Conservation (phyloP, 1,284 basidiomycete genomes). For the Cerioporus squamosus region DNA sequence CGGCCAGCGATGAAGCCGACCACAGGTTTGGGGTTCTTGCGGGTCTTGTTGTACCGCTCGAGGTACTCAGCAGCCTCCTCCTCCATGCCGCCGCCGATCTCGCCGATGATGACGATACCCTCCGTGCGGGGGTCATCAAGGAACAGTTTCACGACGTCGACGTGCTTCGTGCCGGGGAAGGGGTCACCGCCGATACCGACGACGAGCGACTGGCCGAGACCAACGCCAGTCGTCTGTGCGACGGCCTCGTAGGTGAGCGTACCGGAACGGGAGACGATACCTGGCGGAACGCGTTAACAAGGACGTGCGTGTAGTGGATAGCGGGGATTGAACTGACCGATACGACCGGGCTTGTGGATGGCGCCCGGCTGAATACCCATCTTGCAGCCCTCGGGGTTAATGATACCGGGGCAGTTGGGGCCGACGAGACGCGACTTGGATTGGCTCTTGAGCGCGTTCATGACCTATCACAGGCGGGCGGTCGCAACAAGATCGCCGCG, state of each 20-base stretch:
- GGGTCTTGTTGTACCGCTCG: conserved; percentile 91
- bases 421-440: conserved; percentile 94
- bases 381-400: conserved; percentile 97
- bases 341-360: conserved; percentile 94
- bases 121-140: conserved; percentile 93
- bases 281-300: conserved; percentile 41
- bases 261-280: conserved; percentile 97
- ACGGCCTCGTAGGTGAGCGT: conserved; percentile 94
- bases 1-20: conserved; percentile 98
- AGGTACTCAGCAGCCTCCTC: conserved; percentile 99
- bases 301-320: background rate
- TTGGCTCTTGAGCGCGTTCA: conserved; percentile 93
- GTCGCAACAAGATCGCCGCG: conserved; percentile 6
- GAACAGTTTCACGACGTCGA: conserved; percentile 97
- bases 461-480: conserved; percentile 57
- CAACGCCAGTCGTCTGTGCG: conserved; percentile 93
- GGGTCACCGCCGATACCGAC: conserved; percentile 99
- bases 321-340: conserved; percentile 57
- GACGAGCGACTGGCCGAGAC: conserved; percentile 95
- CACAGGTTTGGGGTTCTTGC: conserved; percentile 90
- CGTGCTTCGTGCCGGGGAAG: conserved; percentile 95
- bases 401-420: conserved; percentile 98
- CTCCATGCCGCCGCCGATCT: conserved; percentile 99
- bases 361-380: conserved; percentile 99
- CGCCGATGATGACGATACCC: conserved; percentile 98